Evolutionary conservation across 768 basidiomycete genomes (phyloP), one percentile per base, ranked within the genome.

Genomic region (Chalciporus sphaerocephalus): DNA sequence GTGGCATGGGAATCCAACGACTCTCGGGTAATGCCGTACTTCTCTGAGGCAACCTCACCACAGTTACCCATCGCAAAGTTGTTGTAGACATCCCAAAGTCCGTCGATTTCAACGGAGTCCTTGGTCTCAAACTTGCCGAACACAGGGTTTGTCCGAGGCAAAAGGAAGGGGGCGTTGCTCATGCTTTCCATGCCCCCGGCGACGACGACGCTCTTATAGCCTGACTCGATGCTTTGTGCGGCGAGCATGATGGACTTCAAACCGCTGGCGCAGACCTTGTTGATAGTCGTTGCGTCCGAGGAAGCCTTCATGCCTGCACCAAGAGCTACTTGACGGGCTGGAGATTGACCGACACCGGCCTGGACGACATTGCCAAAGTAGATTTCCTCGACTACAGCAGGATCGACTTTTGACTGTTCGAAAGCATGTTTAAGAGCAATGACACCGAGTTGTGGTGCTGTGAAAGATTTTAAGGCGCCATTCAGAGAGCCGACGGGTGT

Each of bases 121-220:
- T 72, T 82, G 33, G 92, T 69, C 50, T 85, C 81, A 68, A 94
- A 84, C 71, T 95, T 91, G 51, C 96, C 96, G 55, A 93, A 99
- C 7, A 69, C 62, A 6, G 89, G 88, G 62, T 86, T 89, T 42
- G 81, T 76, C 35, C 91, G 87, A 35, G 89, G 87, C 38, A 90
- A 62, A 23, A 91, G 79, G 79, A 89, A 92, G 24, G 96, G 96
- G 40, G 93, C 92, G 57, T 97, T 89, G 65, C 90, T 94, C 96
- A 99, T 99, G 73, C 90, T 93, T 74, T 99, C 96, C 92, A 92
- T 96, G 50, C 96, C 96, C 55, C 96, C 96, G 46, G 94, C 94
- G 20, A 83, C 91, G 56, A 96, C 87, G 40, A 96, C 79, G 32
- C 70, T 81, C 48, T 87, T 83, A 63, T 95, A 83, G 40, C 96